Evolutionary conservation across 805 yeast genomes (phyloP), one percentile per base, ranked within the genome.

Genomic region (Yarrowia alimentaria): DNA sequence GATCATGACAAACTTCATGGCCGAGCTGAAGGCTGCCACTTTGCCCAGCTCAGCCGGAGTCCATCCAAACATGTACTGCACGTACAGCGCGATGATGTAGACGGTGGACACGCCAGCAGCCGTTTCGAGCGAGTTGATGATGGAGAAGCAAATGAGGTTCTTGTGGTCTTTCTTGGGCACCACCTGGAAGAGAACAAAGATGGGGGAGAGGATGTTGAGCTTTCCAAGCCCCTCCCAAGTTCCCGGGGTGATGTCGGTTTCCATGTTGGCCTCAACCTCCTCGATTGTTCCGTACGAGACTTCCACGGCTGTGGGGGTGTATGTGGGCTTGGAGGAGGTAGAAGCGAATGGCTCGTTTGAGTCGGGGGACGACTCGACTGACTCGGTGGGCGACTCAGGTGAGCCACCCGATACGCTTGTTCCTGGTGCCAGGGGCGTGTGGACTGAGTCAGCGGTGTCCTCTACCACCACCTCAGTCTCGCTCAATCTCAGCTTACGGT

Each of bases 51-150:
- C 50, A 9, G 37, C 50, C 4, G 50, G 37, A 4, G 50, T 30
- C 50, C 50, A 43, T 5, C 50, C 50, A 17, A 21, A 43, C 5
- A 43, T 37, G 13, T 43, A 43, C 13, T 43, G 37, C 17, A 43
- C 50, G 30, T 43, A 43, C 21, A 43, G 21, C 3, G 37, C 37
- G 9, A 55, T 17, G 14, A 40, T 43, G 20, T 52, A 21, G 10
- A 37, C 47, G 47, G 54, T 32, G 34, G 31, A 18, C 37, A 18
- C n/a, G 4, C 26, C 9, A 22, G 52, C 51, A 11, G 52, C 42
- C 14, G 31, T 30, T 12, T 31, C 52, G n/a, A 30, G 26, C 7
- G 40, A 21, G 17, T 26, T 30, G 52, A 51, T 45, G 18, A 47
- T 45, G 32, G 20, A 20, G 35, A 49, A 43, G 6, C 20, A 10